phyloP scores from a whole-genome alignment of 2,329 filamentous ascomycete species.

The Stachybotrys chartarum region DNA sequence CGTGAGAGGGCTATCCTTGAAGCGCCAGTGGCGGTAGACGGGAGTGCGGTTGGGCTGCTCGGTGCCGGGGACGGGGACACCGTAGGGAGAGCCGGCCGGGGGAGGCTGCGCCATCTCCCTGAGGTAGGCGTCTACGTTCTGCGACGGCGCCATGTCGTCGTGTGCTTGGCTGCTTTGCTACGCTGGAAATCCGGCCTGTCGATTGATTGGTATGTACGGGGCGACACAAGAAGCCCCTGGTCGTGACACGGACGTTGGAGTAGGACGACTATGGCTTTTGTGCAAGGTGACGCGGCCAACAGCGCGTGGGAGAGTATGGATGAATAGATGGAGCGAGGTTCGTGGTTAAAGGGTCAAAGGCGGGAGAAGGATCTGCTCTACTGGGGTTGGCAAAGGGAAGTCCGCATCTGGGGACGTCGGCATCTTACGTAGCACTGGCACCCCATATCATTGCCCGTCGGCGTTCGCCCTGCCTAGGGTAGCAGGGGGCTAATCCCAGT shows the following conservation, averaged over 20 bases:
- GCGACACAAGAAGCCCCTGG: not conserved
- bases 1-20: conserved; percentile 63
- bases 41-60: conserved; percentile 64
- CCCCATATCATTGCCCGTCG: too few species aligned
- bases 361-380: not conserved
- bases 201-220: not conserved
- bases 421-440: not conserved
- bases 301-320: too few species aligned
- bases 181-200: not conserved
- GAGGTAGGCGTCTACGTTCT: conserved; percentile 31
- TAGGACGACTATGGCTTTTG: not conserved
- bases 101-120: conserved; percentile 54
- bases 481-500: not conserved
- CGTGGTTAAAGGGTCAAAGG: not conserved
- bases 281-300: not conserved
- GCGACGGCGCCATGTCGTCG: conserved; percentile 22
- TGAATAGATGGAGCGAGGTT: too few species aligned
- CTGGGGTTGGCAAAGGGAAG: not conserved
- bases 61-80: conserved; percentile 68
- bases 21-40: conserved; percentile 79
- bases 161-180: not conserved
- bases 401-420: not conserved
- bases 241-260: not conserved
- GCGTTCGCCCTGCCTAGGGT: too few species aligned
- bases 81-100: conserved; percentile 70